phyloP scores from a whole-genome alignment of 148 eudicot species.

The Amaranthus cruentus region DNA sequence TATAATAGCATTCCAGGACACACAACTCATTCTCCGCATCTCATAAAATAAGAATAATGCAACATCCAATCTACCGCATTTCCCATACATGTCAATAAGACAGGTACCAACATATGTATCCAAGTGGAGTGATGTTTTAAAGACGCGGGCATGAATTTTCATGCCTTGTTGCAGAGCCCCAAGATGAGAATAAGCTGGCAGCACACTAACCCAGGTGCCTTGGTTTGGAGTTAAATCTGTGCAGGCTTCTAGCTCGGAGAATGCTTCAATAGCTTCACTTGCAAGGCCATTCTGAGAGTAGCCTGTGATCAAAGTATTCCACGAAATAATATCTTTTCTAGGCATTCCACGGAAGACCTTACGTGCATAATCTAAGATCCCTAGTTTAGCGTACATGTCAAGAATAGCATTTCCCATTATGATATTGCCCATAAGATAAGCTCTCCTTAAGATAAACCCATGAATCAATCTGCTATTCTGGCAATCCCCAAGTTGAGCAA shows the following conservation, averaged over 20 bases:
- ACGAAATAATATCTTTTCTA: conserved; percentile 56
- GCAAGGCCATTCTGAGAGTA: conserved; percentile 71
- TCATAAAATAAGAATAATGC: conserved; percentile 56
- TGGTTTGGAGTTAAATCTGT: conserved; percentile 43
- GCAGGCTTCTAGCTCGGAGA: conserved; percentile 38
- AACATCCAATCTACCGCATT: conserved; percentile 64
- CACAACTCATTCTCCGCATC: conserved; percentile 39
- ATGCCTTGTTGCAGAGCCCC: conserved; percentile 64
- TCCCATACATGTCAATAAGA: conserved; percentile 74
- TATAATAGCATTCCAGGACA: conserved; percentile 71
- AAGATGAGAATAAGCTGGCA: conserved; percentile 73
- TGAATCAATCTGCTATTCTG: conserved; percentile 49
- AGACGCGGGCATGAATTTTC: conserved; percentile 46
- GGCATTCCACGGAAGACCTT: conserved; percentile 43
- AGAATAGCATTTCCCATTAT: conserved; percentile 56
- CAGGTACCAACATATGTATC: conserved; percentile 61
- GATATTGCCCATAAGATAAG: conserved; percentile 42
- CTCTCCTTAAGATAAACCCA: conserved; percentile 48
- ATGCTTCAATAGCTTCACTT: conserved; percentile 57
- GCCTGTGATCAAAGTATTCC: conserved; percentile 78
- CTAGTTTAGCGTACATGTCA: conserved; percentile 79
- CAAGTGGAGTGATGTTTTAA: conserved; percentile 43
- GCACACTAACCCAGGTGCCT: conserved; percentile 66
- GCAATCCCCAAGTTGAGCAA: conserved; percentile 46
- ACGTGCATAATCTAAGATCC: conserved; percentile 41